A percentile compares a stretch with the other conserved stretches of the same genome.
Conservation (phyloP, 2,329 filamentous ascomycete species). For the Calonectria pauciramosa region DNA sequence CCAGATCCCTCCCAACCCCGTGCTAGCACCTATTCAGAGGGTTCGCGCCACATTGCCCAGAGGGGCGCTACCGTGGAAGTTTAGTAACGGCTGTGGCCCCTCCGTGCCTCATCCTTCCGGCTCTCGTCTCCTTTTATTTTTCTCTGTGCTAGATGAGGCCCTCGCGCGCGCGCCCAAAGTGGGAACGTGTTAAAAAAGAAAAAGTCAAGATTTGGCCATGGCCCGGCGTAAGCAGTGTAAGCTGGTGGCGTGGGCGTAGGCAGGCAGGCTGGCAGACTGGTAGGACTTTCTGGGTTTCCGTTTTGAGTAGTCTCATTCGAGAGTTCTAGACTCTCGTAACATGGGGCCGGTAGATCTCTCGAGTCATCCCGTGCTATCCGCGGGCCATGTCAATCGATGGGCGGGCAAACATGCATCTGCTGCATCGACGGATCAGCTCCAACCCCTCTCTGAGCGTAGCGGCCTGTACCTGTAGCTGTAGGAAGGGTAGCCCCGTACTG, state of each 20-base stretch:
- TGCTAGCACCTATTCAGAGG: slow-evolving; percentile 15
- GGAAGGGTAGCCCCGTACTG: not conserved
- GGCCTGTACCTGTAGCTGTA: not conserved
- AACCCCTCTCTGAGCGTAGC: not conserved
- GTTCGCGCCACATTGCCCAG: slow-evolving; percentile 14
- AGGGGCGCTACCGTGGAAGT: slow-evolving; percentile 1
- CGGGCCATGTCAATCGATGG: not conserved
- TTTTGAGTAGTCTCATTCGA: slow-evolving; percentile 1
- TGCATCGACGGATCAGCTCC: slow-evolving; percentile 5
- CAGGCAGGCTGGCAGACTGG: not conserved
- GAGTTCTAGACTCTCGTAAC: not conserved
- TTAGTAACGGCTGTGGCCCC: not conserved
- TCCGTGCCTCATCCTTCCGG: not conserved
- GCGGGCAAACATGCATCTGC: slow-evolving; percentile 4
- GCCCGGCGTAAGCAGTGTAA: not conserved
- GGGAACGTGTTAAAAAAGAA: not conserved
- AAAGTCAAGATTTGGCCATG: not conserved
- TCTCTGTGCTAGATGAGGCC: not conserved
- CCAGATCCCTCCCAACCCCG: not conserved
- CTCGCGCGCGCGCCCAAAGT: not conserved
- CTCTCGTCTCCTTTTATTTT: not conserved
- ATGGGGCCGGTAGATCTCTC: slow-evolving; percentile 11
- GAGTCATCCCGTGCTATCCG: slow-evolving; percentile 13
- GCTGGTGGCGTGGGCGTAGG: not conserved
- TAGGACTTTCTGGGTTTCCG: not conserved